These are phyloP conservation scores for Cupressus sempervirens DNA, from an alignment of 75 land plant species.

Conservation along the genomic window DNA sequence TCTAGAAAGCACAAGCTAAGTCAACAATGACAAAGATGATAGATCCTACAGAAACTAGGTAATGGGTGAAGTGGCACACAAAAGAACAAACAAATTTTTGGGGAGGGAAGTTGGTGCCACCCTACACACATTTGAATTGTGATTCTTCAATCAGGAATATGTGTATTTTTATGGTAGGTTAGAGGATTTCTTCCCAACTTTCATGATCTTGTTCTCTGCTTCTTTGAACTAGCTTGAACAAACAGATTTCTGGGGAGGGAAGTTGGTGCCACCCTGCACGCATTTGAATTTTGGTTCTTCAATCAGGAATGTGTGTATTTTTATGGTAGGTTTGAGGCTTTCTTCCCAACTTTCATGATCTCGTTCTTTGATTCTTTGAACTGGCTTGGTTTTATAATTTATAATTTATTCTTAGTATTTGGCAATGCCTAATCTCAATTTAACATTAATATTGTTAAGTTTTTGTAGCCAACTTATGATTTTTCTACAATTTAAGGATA, in stretches of 20 bases:
- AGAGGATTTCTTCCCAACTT: neutral
- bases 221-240: no score
- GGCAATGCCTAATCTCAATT: neutral
- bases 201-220: neutral
- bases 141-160: no score
- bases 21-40: no score
- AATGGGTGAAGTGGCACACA: neutral
- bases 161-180: neutral
- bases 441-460: neutral
- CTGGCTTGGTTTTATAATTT: neutral
- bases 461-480: neutral
- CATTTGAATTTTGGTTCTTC: no score
- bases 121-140: neutral
- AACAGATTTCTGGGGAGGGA: no score
- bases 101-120: neutral
- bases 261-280: no score
- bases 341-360: no score
- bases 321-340: no score
- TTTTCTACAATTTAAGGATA: neutral
- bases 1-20: no score
- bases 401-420: neutral
- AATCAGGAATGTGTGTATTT: no score
- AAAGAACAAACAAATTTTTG: neutral
- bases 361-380: no score
- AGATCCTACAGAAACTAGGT: no score